Evolutionary conservation across 129 eudicot species (phyloP).

Genomic region (Flaveria robusta): DNA sequence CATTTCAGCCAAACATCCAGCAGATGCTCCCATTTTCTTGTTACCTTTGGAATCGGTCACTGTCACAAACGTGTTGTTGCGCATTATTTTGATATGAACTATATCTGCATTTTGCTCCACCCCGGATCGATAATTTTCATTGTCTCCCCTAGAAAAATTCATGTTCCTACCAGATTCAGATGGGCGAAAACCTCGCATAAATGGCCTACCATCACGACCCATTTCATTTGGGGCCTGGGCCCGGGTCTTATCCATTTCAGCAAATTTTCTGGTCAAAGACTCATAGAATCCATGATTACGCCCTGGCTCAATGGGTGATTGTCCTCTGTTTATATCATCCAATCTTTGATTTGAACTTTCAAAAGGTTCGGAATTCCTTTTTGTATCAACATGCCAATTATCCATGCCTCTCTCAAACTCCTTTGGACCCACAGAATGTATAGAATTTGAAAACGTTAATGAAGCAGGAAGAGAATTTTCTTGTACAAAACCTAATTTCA

Average conservation of each 20-base stretch:
- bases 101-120: conserved; percentile 64
- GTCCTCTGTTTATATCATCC: not conserved
- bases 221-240: conserved; percentile 13
- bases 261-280: conserved; percentile 19
- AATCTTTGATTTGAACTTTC: conserved; percentile 18
- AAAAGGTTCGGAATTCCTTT: not conserved
- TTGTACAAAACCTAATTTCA: conserved; percentile 21
- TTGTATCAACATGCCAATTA: conserved; percentile 24
- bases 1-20: conserved; percentile 56
- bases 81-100: conserved; percentile 69
- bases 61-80: conserved; percentile 69
- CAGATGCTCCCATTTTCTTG: conserved; percentile 59
- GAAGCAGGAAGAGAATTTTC: conserved; percentile 22
- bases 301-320: conserved; percentile 1
- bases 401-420: conserved; percentile 40
- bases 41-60: conserved; percentile 79
- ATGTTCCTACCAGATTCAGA: conserved; percentile 17
- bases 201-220: conserved; percentile 29
- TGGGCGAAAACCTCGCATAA: conserved; percentile 17
- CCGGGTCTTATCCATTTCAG: not conserved
- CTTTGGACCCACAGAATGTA: conserved; percentile 46
- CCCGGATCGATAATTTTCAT: conserved; percentile 10
- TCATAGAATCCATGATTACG: conserved; percentile 22
- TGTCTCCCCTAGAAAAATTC: conserved; percentile 34
- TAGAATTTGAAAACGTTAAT: conserved; percentile 32